Conservation (phyloP, 768 basidiomycete species). For the Mrakia gelida region DNA sequence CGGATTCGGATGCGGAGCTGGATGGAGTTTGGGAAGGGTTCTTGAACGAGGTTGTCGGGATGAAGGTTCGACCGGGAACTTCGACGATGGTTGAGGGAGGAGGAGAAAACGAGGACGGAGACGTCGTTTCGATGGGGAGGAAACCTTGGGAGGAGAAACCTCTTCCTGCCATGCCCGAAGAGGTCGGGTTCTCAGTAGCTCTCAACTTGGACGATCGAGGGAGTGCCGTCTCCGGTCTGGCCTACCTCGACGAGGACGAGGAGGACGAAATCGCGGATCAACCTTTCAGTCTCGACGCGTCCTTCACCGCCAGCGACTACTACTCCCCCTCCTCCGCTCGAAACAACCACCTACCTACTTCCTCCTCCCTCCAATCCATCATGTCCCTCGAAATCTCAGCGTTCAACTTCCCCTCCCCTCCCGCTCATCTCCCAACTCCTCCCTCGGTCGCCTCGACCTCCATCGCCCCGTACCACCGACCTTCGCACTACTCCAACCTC, state of each 20-base stretch:
- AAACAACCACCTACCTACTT: background rate
- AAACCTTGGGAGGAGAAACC: background rate
- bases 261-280: slow-evolving; percentile 6
- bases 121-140: background rate
- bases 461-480: background rate
- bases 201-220: background rate
- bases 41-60: background rate
- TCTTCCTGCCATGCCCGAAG: background rate
- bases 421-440: background rate
- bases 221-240: background rate
- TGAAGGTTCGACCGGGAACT: background rate
- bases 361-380: background rate
- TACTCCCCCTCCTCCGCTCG: background rate
- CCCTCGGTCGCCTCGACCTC: background rate
- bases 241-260: slow-evolving; percentile 13
- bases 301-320: slow-evolving; percentile 10
- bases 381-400: background rate
- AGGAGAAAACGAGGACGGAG: background rate
- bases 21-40: slow-evolving; percentile 18
- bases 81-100: too few relatives aligned
- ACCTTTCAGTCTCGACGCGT: slow-evolving; percentile 11
- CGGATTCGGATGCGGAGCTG: background rate
- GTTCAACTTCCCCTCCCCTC: slow-evolving; percentile 11
- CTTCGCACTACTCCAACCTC: background rate
- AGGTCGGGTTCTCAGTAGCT: background rate